Evolutionary conservation across 768 basidiomycete genomes (phyloP).

Genomic region (Mycena latifolia): DNA sequence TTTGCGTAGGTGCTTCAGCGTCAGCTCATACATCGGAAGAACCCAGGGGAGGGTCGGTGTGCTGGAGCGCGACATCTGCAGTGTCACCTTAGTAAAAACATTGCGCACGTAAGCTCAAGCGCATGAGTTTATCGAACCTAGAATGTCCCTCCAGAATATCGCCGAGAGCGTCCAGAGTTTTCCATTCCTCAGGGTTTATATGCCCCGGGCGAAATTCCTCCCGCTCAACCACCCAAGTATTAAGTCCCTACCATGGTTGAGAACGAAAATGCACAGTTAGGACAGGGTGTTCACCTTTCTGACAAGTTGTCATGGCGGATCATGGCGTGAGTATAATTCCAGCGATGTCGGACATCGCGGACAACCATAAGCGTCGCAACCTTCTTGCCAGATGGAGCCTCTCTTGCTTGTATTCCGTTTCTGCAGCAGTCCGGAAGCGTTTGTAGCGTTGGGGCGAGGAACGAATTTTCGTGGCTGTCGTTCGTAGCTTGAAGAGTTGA

Average conservation of each 20-base stretch:
- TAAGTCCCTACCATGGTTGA: background rate
- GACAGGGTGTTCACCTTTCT: background rate
- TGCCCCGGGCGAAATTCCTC: conserved; percentile 1
- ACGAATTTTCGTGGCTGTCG: background rate
- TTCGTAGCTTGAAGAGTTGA: background rate
- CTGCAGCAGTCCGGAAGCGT: conserved; percentile 1
- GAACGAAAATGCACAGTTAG: background rate
- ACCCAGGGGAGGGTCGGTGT: conserved; percentile 7
- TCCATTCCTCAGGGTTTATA: background rate
- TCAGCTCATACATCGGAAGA: conserved; percentile 4
- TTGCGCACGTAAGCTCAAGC: background rate
- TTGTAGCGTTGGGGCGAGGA: conserved; percentile 9
- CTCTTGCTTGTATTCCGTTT: background rate
- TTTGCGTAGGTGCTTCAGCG: background rate
- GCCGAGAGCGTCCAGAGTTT: background rate
- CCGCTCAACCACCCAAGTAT: conserved; percentile 11
- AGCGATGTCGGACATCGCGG: conserved; percentile 11
- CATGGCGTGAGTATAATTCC: conserved; percentile 21
- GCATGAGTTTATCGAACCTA: background rate
- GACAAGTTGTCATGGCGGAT: background rate
- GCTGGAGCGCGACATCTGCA: conserved; percentile 1
- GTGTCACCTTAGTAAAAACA: background rate
- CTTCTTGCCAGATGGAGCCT: background rate
- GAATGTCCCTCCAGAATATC: background rate
- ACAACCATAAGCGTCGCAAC: conserved; percentile 4